These are phyloP conservation scores for Pseudopediastrum boryanum DNA, from an alignment of 139 green algal genomes.

Conservation along the genomic window DNA sequence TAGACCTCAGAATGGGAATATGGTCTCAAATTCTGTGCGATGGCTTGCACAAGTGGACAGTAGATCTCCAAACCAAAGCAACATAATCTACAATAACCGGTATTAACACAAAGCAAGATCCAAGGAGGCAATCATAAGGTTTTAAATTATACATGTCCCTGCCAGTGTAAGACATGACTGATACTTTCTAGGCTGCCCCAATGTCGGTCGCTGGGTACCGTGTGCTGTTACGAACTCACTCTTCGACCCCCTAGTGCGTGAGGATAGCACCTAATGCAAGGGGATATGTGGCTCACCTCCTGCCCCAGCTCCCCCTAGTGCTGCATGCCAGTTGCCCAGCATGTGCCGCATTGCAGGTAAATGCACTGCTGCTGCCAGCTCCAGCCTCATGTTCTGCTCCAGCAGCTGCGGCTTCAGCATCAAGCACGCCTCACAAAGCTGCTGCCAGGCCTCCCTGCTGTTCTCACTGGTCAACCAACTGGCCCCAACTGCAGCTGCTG, in stretches of 20 bases:
- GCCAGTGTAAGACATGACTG: background rate
- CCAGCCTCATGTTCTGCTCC: background rate
- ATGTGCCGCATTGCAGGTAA: constrained; percentile 16
- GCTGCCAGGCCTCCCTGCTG: background rate
- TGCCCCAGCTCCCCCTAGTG: too few relatives aligned
- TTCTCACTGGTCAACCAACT: constrained; percentile 17
- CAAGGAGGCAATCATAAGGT: too few relatives aligned
- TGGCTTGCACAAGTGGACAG: too few relatives aligned
- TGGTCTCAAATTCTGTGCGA: too few relatives aligned
- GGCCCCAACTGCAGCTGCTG: background rate
- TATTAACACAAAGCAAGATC: too few relatives aligned
- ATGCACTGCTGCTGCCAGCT: constrained; percentile 11
- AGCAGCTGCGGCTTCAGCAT: background rate
- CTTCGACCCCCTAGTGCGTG: constrained; percentile 1
- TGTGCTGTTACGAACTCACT: too few relatives aligned
- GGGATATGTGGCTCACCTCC: background rate
- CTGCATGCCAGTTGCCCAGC: background rate
- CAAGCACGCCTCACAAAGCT: constrained; percentile 25
- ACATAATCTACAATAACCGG: too few relatives aligned
- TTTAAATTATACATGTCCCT: too few relatives aligned
- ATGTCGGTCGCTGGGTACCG: background rate
- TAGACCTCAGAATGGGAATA: too few relatives aligned
- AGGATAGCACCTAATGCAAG: background rate
- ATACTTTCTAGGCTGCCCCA: constrained; percentile 3
- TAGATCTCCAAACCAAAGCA: too few relatives aligned